Base-by-base conservation (phyloP, 176 grass and related monocot species). In the Canna indica region DNA sequence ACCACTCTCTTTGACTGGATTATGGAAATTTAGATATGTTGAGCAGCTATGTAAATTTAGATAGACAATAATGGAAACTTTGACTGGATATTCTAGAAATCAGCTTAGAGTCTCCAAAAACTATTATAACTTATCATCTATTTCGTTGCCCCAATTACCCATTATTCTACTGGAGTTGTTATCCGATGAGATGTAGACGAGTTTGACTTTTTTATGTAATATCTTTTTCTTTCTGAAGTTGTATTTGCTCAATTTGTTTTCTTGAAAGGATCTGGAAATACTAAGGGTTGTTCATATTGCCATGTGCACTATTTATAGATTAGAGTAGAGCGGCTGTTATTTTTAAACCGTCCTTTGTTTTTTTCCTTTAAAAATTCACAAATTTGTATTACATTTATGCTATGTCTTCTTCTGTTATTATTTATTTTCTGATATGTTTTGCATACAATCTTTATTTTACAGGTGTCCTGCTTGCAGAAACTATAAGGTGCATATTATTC, bases 401-500 rank as follows among this genome's bases (percentile, higher is more conserved):
- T n/a, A n/a, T n/a, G n/a, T n/a, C n/a, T n/a, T n/a, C n/a, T 45
- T 50, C 26, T 72, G 67, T 6, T 35, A 48, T 71, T 50, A 8
- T 0, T 24, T 53, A 60, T 62, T 54, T 60, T 76, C 59, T 45
- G 60, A 47, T 47, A 18, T 65, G 12, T 77, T 65, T 63, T 79
- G 48, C 78, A 48, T 50, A 28, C 69, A 76, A 54, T 83, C 39
- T 65, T 46, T 47, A 16, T 70, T 11, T 36, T 27, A 25, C 76
- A 99, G 94, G 94, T 99, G 94, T 69, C 94, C 94, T 67, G 94
- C 94, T 59, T 99, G 94, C 76, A 92, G 94, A 85, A 99, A 99
- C 80, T 99, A 90, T 75, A 99, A 99, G 89, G 94, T 67, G 62
- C 10, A 78, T 75, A n/a, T 1, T 26, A 58, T 69, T 29, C 24